Conservation (phyloP, 352 stramenopile species). For the Globisporangium barbulae region DNA sequence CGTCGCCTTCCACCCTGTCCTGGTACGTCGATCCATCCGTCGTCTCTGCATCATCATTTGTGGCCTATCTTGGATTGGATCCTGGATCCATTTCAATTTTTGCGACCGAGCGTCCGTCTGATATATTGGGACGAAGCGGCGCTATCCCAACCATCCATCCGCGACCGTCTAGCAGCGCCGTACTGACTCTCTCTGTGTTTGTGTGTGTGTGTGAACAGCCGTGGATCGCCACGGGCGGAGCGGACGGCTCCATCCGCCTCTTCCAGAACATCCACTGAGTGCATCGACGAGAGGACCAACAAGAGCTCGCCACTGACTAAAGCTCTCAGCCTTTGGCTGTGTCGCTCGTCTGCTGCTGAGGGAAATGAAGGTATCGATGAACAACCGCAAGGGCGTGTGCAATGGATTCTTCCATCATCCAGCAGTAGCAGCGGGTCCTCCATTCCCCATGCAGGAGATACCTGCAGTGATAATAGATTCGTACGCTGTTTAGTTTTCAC, state of each 20-base stretch:
- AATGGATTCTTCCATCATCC: too few species aligned
- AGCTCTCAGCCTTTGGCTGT: neutral
- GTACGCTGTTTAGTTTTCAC: constrained; percentile 11
- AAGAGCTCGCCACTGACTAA: constrained; percentile 7
- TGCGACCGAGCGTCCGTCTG: neutral
- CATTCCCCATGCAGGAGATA: too few species aligned
- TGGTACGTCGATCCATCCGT: constrained; percentile 61
- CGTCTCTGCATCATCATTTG: neutral
- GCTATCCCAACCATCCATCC: neutral
- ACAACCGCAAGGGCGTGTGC: too few species aligned
- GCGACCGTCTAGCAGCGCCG: neutral
- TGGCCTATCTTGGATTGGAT: too few species aligned
- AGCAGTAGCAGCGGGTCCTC: neutral
- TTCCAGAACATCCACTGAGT: constrained; percentile 96
- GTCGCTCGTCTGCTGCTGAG: neutral
- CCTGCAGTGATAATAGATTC: constrained; percentile 17
- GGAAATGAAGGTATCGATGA: too few species aligned
- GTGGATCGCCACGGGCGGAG: constrained; percentile 93
- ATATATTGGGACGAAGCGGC: neutral
- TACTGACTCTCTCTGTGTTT: constrained; percentile 38
- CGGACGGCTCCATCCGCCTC: constrained; percentile 94
- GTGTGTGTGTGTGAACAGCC: constrained; percentile 38
- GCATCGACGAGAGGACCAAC: neutral
- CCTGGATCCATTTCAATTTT: too few species aligned
- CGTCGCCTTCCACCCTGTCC: constrained; percentile 96